Evolutionary conservation across 495 filamentous ascomycete genomes (phyloP).

Genomic region (Xylaria castorea): DNA sequence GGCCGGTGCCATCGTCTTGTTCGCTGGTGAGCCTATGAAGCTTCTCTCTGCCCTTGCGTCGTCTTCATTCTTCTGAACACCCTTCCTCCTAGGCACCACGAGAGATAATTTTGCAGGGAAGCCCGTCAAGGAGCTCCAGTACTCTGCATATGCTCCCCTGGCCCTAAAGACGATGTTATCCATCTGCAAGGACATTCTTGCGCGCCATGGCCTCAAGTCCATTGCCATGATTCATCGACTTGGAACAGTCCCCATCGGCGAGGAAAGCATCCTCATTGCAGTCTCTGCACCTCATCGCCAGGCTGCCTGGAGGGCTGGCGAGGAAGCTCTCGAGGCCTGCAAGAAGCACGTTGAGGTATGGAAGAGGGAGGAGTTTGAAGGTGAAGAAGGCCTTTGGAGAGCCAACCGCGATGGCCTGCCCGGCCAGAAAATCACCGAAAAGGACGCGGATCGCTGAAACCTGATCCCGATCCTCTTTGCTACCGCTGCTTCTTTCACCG

Average conservation of each 20-base stretch:
- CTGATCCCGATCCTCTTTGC: neutral
- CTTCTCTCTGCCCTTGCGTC: neutral
- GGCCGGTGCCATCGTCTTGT: constrained; percentile 89
- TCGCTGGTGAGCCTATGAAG: constrained; percentile 64
- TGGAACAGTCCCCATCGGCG: constrained; percentile 81
- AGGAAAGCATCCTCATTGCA: constrained; percentile 92
- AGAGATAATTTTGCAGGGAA: constrained; percentile 80
- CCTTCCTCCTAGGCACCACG: constrained; percentile 71
- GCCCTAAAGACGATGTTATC: constrained; percentile 75
- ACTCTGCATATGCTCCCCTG: constrained; percentile 79
- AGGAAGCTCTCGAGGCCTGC: constrained; percentile 86
- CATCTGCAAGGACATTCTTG: constrained; percentile 67
- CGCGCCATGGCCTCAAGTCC: constrained; percentile 66
- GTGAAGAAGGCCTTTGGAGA: constrained; percentile 83
- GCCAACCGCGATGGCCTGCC: constrained; percentile 80
- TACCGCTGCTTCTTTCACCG: neutral
- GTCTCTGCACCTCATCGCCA: constrained; percentile 86
- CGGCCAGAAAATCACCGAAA: constrained; percentile 50
- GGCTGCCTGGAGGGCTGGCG: constrained; percentile 86
- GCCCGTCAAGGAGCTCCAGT: constrained; percentile 77
- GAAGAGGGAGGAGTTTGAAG: constrained; percentile 91
- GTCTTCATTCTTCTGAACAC: constrained; percentile 27
- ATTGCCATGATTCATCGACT: constrained; percentile 88
- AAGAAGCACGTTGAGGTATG: constrained; percentile 91
- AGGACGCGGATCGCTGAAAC: constrained; percentile 27